Conservation (phyloP, 306 rosid species). For the Glycyrrhiza uralensis region DNA sequence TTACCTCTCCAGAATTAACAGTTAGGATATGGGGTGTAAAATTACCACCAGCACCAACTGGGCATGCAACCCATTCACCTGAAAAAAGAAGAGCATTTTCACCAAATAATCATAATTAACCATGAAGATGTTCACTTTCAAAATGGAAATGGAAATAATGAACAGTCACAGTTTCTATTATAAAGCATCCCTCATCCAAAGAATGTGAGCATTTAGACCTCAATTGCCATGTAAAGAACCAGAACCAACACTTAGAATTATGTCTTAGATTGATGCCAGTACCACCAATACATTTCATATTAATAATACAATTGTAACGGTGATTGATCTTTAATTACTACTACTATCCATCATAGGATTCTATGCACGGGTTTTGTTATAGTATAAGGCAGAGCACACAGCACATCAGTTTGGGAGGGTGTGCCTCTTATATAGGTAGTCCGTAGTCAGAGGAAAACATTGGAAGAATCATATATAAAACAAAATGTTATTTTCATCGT, state of each 20-base stretch:
- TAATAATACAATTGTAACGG: neutral
- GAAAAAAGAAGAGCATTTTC: neutral
- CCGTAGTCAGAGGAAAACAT: neutral
- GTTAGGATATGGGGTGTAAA: conserved; percentile 81
- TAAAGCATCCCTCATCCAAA: neutral
- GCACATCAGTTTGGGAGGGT: neutral
- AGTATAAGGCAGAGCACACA: neutral
- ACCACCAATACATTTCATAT: neutral
- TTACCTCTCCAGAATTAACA: conserved; percentile 79
- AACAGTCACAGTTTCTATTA: neutral
- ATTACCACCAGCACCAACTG: conserved; percentile 86
- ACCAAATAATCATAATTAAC: neutral
- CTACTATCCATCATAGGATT: neutral
- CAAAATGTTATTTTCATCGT: neutral
- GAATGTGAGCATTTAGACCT: neutral
- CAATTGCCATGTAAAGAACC: neutral
- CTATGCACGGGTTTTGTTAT: neutral
- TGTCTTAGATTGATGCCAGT: neutral
- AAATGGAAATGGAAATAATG: neutral
- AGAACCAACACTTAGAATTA: neutral
- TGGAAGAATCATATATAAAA: neutral
- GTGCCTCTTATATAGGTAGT: neutral
- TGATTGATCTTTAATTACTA: too few relatives aligned
- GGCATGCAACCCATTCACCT: conserved; percentile 87
- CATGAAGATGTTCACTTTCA: neutral